Evolutionary conservation across 1,139 yeast species (phyloP).

Genomic region (Kurtzmaniella natalensis): DNA sequence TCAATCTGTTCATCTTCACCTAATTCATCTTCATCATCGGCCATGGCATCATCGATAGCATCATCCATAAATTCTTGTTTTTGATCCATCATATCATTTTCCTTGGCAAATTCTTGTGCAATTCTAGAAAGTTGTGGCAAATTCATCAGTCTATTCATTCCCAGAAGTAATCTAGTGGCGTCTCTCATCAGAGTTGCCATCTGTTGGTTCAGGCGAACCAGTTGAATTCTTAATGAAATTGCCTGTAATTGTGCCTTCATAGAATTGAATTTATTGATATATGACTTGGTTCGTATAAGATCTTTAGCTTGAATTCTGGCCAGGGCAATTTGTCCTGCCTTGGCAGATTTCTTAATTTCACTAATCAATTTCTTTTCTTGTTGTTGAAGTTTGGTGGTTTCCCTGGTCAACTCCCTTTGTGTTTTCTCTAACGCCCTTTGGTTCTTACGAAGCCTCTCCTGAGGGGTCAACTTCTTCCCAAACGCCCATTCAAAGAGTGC

Average conservation of each 20-base stretch:
- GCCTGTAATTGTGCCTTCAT: conserved; percentile 97
- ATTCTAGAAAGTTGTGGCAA: conserved; percentile 84
- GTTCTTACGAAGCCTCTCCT: conserved; percentile 89
- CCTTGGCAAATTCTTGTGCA: conserved; percentile 92
- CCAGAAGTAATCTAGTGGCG: conserved; percentile 80
- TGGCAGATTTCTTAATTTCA: conserved; percentile 89
- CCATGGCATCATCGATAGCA: conserved; percentile 94
- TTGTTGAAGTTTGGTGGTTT: conserved; percentile 74
- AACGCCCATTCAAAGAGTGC: conserved; percentile 90
- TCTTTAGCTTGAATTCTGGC: conserved; percentile 96
- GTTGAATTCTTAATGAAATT: conserved; percentile 80
- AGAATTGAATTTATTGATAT: conserved; percentile 81
- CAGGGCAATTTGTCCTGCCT: conserved; percentile 81
- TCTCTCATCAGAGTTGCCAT: conserved; percentile 95
- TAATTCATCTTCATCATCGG: conserved; percentile 63
- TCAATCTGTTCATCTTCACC: conserved; percentile 85
- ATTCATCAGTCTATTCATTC: conserved; percentile 89
- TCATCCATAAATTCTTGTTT: conserved; percentile 99
- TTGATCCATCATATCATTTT: conserved; percentile 96
- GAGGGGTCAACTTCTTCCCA: conserved; percentile 91
- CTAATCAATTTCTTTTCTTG: conserved; percentile 85
- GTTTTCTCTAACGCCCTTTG: conserved; percentile 93
- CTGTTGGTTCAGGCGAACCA: conserved; percentile 90
- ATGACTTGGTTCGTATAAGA: conserved; percentile 77
- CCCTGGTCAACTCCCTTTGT: conserved; percentile 87